Evolutionary conservation across 2,329 filamentous ascomycete species (phyloP), one percentile per base, ranked within the genome.

Genomic region (Neopestalotiopsis sp.): DNA sequence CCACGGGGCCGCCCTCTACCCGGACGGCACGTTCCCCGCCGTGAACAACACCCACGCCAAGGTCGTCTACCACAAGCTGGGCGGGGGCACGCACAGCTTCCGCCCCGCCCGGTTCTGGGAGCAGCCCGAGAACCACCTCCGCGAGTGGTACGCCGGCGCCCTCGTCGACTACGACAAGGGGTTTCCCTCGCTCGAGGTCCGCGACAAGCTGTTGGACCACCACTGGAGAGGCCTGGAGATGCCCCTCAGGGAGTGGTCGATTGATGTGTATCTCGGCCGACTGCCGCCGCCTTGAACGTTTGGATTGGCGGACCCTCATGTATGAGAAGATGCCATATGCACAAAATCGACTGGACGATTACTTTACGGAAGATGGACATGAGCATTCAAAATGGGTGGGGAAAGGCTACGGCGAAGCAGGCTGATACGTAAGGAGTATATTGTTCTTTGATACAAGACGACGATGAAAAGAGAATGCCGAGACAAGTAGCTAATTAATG

Each of bases 41-140:
- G 17, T 72, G 73, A 73, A 78, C 12, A 75, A 73, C 62, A 75
- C 72, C 5, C 77, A 78, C 65, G 71, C 76, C 42, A 78, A 78
- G 69, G 70, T 73, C 24, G 73, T 78, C 6, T 78, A 78, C 68
- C 70, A 78, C 71, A 78, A 78, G 67, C 76, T 77, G 32, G 76
- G 76, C 3, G 17, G 73, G 3, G 30, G 69, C 58, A 76, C 76
- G 0, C 77, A 78, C 56, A 68, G 67, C 61, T 78, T 78, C 72
- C 76, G 77, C 9, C 76, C 75, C 60, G 76, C 71, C 32, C 74
- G 73, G 28, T 49, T 30, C 24, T 72, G 69, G 14, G 76, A 78
- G 45, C 7, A 9, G 17, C 14, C 45, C 45, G 45, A 52, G 45
- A 52, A 52, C 45, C n/a, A 52, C 45, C n/a, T 4, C 5, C 2